phyloP scores from a whole-genome alignment of 106 monocot genomes.

The Dioscorea alata region DNA sequence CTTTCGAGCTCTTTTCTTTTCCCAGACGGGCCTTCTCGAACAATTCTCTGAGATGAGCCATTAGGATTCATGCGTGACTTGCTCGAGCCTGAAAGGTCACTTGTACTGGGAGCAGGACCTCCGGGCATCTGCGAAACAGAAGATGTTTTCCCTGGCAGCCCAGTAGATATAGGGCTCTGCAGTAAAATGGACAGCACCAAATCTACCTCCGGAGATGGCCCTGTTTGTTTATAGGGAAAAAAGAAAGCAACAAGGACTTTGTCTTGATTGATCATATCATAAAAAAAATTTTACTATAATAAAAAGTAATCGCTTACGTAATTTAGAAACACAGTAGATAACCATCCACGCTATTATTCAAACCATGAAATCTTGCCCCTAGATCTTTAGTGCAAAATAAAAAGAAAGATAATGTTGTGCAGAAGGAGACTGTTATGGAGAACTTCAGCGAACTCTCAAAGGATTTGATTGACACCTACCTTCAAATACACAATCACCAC shows the following conservation, averaged over 20 bases:
- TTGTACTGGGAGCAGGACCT: constrained; percentile 45
- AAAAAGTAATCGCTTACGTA: too few relatives aligned
- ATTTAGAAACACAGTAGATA: too few relatives aligned
- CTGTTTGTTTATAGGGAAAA: constrained; percentile 19
- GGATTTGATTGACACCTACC: too few relatives aligned
- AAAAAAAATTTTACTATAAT: too few relatives aligned
- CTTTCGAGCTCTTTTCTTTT: constrained; percentile 72
- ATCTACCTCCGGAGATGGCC: constrained; percentile 70
- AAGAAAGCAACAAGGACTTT: not conserved
- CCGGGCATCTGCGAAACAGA: constrained; percentile 33
- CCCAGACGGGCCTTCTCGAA: constrained; percentile 34
- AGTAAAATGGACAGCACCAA: constrained; percentile 65
- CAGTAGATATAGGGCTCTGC: constrained; percentile 54
- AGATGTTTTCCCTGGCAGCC: constrained; percentile 24
- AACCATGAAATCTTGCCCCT: too few relatives aligned
- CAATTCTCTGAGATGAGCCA: constrained; percentile 44
- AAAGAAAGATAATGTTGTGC: too few relatives aligned
- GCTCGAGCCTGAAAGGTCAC: constrained; percentile 72
- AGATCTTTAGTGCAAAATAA: too few relatives aligned
- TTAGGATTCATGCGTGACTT: constrained; percentile 54
- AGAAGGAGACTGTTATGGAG: too few relatives aligned
- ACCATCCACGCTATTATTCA: too few relatives aligned
- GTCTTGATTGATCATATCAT: too few relatives aligned
- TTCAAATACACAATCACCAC: too few relatives aligned
- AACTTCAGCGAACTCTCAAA: too few relatives aligned